Base-by-base conservation (phyloP, 2,329 filamentous ascomycete species). In the Penicillium sp. region DNA sequence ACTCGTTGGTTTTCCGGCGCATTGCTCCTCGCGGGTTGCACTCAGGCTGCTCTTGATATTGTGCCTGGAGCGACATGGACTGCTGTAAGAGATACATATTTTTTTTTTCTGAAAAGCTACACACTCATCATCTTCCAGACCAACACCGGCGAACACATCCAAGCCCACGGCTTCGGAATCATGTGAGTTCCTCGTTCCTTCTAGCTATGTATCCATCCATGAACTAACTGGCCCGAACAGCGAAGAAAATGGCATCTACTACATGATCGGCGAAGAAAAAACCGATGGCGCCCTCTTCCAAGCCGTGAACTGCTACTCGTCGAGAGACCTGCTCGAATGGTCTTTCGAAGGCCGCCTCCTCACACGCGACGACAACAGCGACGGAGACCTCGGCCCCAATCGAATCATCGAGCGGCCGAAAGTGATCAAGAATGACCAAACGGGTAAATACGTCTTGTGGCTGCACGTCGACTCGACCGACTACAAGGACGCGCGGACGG, bases 181-280 rank as follows among this genome's bases (percentile, higher is more conserved):
- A 80, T 9, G 51, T 31, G 6, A 1, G 15, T 3, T 3, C 3
- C 5, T 26, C 26, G 5, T 6, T 26, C 26, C 3, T 26, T 26
- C 26, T 26, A 21, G 21, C 21, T 21, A 21, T 21, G 21, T 21
- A 21, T 21, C 21, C 21, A 21, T 21, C 21, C 21, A 21, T 21
- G 2, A 21, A 21, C 21, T 21, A 21, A 21, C 21, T 21, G 21
- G 21, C 21, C 21, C 21, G 21, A 21, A n/a, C n/a, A 83, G 89
- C 69, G 79, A 85, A 67, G 84, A 85, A 1, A 80, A 82, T 48
- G 80, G 78, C 9, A 84, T 82, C 0, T 91, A 86, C 78, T 91
- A 91, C 76, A 83, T 88, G 76, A 85, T 90, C 38, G 89, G 89
- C 17, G 89, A 91, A 72, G 88, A 91, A 76, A 90, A 91, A 73